phyloP scores from a whole-genome alignment of 2,329 filamentous ascomycete species.

The Lachnellula occidentalis region DNA sequence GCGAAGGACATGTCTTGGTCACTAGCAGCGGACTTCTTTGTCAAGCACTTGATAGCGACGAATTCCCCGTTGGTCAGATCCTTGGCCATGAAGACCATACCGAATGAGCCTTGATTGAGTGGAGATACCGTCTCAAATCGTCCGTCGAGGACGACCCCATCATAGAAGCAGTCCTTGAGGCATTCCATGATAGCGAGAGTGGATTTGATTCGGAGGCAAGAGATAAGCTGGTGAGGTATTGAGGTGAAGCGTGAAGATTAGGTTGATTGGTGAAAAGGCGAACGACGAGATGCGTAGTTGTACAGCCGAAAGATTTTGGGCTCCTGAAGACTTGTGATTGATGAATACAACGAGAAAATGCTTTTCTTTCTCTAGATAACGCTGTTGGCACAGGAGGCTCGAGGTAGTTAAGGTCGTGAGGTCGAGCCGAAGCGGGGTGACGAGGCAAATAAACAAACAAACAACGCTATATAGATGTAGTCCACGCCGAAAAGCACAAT shows the following conservation, averaged over 20 bases:
- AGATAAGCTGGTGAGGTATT: constrained; percentile 6
- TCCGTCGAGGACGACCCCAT: constrained; percentile 76
- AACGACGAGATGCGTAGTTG: constrained; percentile 23
- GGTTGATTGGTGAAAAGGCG: constrained; percentile 17
- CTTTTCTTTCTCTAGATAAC: constrained; percentile 34
- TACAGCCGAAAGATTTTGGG: constrained; percentile 30
- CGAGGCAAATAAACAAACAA: constrained; percentile 28
- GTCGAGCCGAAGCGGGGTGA: constrained; percentile 14
- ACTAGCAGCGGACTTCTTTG: constrained; percentile 67
- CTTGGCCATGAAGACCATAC: constrained; percentile 93
- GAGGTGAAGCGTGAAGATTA: constrained; percentile 18
- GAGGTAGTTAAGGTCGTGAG: constrained; percentile 15
- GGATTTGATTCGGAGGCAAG: constrained; percentile 1
- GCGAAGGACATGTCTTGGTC: constrained; percentile 51
- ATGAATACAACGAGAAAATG: constrained; percentile 27
- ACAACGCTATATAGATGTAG: constrained; percentile 35
- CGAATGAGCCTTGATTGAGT: constrained; percentile 97
- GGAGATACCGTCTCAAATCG: constrained; percentile 89
- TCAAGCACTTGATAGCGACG: constrained; percentile 95
- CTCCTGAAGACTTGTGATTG: constrained; percentile 21
- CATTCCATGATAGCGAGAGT: constrained; percentile 62
- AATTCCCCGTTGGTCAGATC: constrained; percentile 70
- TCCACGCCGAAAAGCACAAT: constrained; percentile 26
- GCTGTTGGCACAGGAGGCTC: constrained; percentile 30
- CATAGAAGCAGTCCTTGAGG: constrained; percentile 74